Base-by-base conservation (phyloP, 352 stramenopile genomes). In the Plasmopara halstedii region DNA sequence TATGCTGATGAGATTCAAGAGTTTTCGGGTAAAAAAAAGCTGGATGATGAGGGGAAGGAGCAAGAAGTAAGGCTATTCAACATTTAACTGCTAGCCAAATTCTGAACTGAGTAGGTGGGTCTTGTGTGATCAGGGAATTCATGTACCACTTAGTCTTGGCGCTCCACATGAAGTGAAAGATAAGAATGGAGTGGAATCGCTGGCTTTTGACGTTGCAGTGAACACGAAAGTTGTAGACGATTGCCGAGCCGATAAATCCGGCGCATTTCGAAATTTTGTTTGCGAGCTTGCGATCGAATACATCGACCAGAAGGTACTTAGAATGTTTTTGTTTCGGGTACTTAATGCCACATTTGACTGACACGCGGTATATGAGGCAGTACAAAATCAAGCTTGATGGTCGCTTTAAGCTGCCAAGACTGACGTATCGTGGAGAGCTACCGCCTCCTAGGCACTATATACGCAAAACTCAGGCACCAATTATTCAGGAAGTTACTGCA, bases 271-370 rank as follows among this genome's bases (percentile, higher is more conserved):
- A 26, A 81, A 89, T 42, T 91, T 91, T 67, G 72, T 91, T 27
- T 91, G 80, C 42, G 73, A 91, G 31, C 37, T 91, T 7, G 74
- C 80, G 19, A 77, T 89, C 37, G 70, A 91, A 40, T 89, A 89
- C 47, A 79, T 91, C 23, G 73, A 85, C 34, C 72, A 87, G 48
- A 91, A 91, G 67, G 74, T 86, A 58, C 8, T 20, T 21, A 25
- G 11, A 29, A 29, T 27, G 11, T 21, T 35, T 18, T 17, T n/a
- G 2, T 2, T 14, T 36, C 18, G n/a, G 13, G 14, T 32, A 19
- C 3, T 44, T n/a, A 33, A 5, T 17, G 22, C 22, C 9, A 22
- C 6, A 19, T 14, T 36, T 33, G 34, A 39, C 20, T 44, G 20
- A 49, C 38, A 15, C 9, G 10, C 21, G 50, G 10, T 36, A 8